These are phyloP conservation scores for Zasmidium cellare DNA, from an alignment of 2,329 filamentous ascomycete species.

Conservation along the genomic window DNA sequence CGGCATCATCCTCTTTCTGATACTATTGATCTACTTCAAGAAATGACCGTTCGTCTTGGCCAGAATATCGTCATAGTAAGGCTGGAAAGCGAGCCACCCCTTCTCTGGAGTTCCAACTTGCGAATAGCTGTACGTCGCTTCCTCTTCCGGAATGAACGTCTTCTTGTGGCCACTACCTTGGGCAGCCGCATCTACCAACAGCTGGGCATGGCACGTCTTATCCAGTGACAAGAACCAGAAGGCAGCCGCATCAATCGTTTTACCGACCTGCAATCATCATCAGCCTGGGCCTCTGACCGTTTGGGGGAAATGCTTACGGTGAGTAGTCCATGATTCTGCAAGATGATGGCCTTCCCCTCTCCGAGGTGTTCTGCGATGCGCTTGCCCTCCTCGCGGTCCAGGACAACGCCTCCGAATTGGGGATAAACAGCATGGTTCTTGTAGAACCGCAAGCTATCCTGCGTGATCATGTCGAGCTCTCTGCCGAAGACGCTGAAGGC, in stretches of 20 bases:
- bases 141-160: constrained; percentile 42
- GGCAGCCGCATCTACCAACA: constrained; percentile 46
- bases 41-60: constrained; percentile 53
- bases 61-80: constrained; percentile 56
- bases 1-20: too few species aligned
- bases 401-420: constrained; percentile 48
- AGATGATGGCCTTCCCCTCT: constrained; percentile 40
- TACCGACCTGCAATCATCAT: constrained; percentile 24
- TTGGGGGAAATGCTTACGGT: constrained; percentile 33
- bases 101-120: constrained; percentile 51
- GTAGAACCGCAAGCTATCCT: constrained; percentile 48
- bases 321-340: constrained; percentile 49
- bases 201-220: constrained; percentile 48
- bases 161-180: constrained; percentile 41
- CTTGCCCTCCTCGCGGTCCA: constrained; percentile 45
- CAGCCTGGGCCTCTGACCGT: not conserved
- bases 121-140: constrained; percentile 41
- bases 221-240: constrained; percentile 49
- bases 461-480: constrained; percentile 49
- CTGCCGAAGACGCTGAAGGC: constrained; percentile 49
- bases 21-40: constrained; percentile 36
- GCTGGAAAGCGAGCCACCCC: constrained; percentile 53
- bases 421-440: constrained; percentile 44
- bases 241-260: constrained; percentile 45
- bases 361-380: constrained; percentile 43